Evolutionary conservation across 148 eudicot genomes (phyloP), one percentile per base, ranked within the genome.

Genomic region (Rhododendron kiyosumense): DNA sequence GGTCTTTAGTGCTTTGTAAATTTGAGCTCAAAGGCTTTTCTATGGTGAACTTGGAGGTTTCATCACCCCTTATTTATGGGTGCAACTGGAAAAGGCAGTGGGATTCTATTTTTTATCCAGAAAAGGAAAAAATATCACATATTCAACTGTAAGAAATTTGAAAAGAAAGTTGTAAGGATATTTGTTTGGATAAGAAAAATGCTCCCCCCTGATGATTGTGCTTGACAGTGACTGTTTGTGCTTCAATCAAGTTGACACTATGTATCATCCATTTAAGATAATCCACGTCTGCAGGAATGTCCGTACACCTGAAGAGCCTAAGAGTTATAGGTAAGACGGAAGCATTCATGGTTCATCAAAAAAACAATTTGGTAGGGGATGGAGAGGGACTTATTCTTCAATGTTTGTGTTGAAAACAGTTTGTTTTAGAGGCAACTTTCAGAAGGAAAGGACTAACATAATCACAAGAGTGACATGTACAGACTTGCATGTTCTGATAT

Each of bases 141-240:
- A 26, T 65, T 65, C 73, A 71, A 30, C 61, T 4, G 65, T 20
- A 24, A 89, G 78, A 30, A 32, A 69, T n/a, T 3, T 36, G 54
- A 83, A 46, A 32, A 83, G 26, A 18, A 85, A 83, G 30, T 69
- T 28, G 0, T 28, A 28, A 28, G 4, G 36, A 69, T 69, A 30
- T 48, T 79, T 84, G 86, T 41, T 77, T 89, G 90, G 91, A 89
- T 89, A 91, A 86, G 89, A 84, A 82, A 87, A 82, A 76, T 86
- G 77, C 18, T 51, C 36, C 36, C 75, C 7, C 38, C 81, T 45
- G 79, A 81, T 61, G 78, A 86, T 80, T 86, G 65, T 79, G 78
- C 57, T 85, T 79, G 92, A 85, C 54, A 81, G 17, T 28, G 89
- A 88, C 85, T 32, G 78, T 63, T 77, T 85, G 80, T 88, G 85